Evolutionary conservation across 129 eudicot species (phyloP).

Genomic region (Heracleum sosnowskyi): DNA sequence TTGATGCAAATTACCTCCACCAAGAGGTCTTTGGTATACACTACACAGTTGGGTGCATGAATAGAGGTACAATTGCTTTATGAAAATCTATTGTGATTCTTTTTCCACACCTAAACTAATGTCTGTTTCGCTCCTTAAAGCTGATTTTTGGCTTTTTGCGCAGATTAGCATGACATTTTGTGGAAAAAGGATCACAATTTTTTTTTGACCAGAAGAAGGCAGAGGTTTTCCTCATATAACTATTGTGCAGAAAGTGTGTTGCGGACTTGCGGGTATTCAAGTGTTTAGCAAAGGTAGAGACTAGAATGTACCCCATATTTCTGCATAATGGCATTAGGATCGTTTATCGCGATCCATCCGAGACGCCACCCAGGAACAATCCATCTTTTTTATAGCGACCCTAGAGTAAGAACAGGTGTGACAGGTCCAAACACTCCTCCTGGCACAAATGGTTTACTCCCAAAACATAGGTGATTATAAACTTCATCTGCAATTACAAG

Average conservation of each 20-base stretch:
- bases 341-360: conserved; percentile 40
- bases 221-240: background rate
- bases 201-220: background rate
- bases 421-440: conserved; percentile 45
- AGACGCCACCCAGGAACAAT: conserved; percentile 59
- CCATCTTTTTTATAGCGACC: conserved; percentile 57
- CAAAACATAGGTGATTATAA: conserved; percentile 44
- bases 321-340: no score
- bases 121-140: background rate
- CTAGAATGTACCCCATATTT: no score
- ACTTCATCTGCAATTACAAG: no score
- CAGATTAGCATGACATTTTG: background rate
- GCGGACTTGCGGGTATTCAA: no score
- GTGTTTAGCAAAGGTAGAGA: no score
- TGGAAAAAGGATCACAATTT: background rate
- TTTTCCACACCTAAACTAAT: background rate
- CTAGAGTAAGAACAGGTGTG: conserved; percentile 48
- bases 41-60: background rate
- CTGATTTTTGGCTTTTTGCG: background rate
- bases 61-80: background rate
- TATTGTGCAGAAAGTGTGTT: no score
- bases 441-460: conserved; percentile 38
- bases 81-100: background rate
- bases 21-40: background rate
- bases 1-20: background rate